Percentiles rank a stretch among this genome's conserved stretches.
Evolutionary conservation across 1,139 yeast genomes (phyloP).

Genomic region (Diutina catenulata): DNA sequence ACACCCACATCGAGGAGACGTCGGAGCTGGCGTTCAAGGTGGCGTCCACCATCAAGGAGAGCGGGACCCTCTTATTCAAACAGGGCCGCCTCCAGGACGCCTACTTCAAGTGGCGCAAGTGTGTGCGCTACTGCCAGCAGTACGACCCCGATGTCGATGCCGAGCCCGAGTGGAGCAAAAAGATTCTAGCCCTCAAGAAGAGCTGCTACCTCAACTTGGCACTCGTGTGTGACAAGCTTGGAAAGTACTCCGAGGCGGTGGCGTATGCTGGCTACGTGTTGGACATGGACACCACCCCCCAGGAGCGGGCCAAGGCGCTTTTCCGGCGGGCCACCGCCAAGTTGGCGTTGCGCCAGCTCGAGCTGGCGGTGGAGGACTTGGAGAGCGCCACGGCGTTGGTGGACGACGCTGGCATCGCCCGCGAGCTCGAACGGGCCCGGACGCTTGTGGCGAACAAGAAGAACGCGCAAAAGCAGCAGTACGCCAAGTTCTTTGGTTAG

Average conservation of each 20-base stretch:
- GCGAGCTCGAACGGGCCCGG: constrained; percentile 31
- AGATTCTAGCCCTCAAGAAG: constrained; percentile 45
- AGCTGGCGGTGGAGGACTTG: constrained; percentile 38
- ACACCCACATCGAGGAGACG: constrained; percentile 44
- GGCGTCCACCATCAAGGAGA: constrained; percentile 43
- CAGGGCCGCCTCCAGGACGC: constrained; percentile 39
- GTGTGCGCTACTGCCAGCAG: constrained; percentile 58
- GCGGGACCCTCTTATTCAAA: constrained; percentile 52
- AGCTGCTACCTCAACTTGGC: constrained; percentile 52
- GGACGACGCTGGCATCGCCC: constrained; percentile 36
- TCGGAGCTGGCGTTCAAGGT: constrained; percentile 42
- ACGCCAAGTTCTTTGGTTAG: constrained; percentile 42
- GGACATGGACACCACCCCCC: constrained; percentile 30
- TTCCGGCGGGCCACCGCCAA: constrained; percentile 50
- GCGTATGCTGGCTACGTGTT: constrained; percentile 44
- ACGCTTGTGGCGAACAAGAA: constrained; percentile 27
- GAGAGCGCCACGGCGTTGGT: constrained; percentile 29
- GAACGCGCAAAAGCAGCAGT: constrained; percentile 38
- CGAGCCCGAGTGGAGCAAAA: constrained; percentile 38
- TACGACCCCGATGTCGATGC: constrained; percentile 60
- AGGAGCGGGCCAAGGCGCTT: constrained; percentile 49
- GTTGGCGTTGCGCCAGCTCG: constrained; percentile 28
- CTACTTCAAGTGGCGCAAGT: constrained; percentile 46
- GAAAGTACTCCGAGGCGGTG: constrained; percentile 31
- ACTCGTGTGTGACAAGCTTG: constrained; percentile 36